Evolutionary conservation across 192 early-diverging fungal species (phyloP), one percentile per base, ranked within the genome.

Genomic region (Podila clonocystis): DNA sequence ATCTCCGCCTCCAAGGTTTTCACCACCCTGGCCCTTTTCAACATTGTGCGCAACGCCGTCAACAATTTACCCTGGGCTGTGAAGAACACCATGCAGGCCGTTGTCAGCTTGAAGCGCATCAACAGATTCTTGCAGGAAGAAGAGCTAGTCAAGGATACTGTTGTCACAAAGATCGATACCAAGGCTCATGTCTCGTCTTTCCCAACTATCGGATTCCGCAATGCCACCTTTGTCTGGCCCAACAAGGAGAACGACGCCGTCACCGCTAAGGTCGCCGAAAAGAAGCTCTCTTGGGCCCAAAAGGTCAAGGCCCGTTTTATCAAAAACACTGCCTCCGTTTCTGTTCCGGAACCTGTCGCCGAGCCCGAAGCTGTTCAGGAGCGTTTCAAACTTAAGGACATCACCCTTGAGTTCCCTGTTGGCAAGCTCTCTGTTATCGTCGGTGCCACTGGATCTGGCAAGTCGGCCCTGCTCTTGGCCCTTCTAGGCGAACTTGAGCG

Each of bases 361-460:
- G 59, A 62, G 55, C 33, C 59, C 15, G 82, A 38, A 36, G 67
- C 34, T 50, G 30, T 49, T 15, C 57, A 68, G 15, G 70, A 33
- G 24, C 69, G 69, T 13, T 94, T 94, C 60, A 63, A 82, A 19
- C 86, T 95, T 17, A 75, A 64, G 50, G 85, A 93, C 64, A 75
- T 96, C 6, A 87, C 90, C 69, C 70, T 93, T 31, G 73, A 70
- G 3, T 93, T 98, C 84, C 91, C 93, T 8, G 41, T 68, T 17
- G 89, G 90, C 24, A 89, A 92, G 65, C 83, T 96, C 9, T 91
- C 92, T n/a, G 86, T 97, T 17, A 82, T 99, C 13, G 91, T 89
- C 30, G 97, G 97, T 6, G 85, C 94, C 22, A 97, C 97, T 17
- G 97, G 95, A 1, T 85, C 89, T 29, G 97, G 97, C 33, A 99